A percentile compares a stretch with the other conserved stretches of the same genome.
Evolutionary conservation across 176 grass and related monocot species (phyloP).

Genomic region (Musa beccarii): DNA sequence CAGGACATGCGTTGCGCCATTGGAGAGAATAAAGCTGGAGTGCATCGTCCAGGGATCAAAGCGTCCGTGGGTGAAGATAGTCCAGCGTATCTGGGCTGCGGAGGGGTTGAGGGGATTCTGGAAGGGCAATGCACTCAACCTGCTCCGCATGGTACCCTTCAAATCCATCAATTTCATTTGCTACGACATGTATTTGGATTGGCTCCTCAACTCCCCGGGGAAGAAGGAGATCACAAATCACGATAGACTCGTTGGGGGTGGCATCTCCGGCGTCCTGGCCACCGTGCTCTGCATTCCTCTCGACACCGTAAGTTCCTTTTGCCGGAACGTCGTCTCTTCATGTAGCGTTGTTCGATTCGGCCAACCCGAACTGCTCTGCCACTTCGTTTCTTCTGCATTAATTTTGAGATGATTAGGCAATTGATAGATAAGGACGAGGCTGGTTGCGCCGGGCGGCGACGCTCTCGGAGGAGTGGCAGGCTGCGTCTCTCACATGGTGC

Average conservation of each 20-base stretch:
- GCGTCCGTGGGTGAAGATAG: slow-evolving; percentile 2
- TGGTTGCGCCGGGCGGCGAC: slow-evolving; percentile 16
- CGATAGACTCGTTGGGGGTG: slow-evolving; percentile 21
- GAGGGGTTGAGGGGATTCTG: slow-evolving; percentile 26
- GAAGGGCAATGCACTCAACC: slow-evolving; percentile 21
- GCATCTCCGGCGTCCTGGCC: slow-evolving; percentile 9
- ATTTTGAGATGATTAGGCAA: slow-evolving; percentile 10
- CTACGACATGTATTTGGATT: slow-evolving; percentile 25
- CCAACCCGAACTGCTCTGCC: too few species aligned
- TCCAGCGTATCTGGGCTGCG: slow-evolving; percentile 2
- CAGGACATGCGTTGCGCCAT: slow-evolving; percentile 24
- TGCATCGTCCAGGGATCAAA: slow-evolving; percentile 15
- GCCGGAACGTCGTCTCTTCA: background rate
- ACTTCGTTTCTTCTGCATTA: slow-evolving; percentile 15
- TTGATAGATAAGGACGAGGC: slow-evolving; percentile 20
- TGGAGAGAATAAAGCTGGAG: slow-evolving; percentile 26
- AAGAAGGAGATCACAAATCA: slow-evolving; percentile 19
- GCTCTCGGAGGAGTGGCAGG: slow-evolving; percentile 16
- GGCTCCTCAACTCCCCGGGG: background rate
- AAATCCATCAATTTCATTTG: slow-evolving; percentile 27
- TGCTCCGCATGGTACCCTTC: slow-evolving; percentile 26
- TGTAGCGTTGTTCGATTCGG: too few species aligned
- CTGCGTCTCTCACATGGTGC: slow-evolving; percentile 20
- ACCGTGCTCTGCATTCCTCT: slow-evolving; percentile 16
- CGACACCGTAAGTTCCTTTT: slow-evolving; percentile 11